phyloP scores from a whole-genome alignment of 176 grass and related monocot genomes.

The Hordeum marinum region DNA sequence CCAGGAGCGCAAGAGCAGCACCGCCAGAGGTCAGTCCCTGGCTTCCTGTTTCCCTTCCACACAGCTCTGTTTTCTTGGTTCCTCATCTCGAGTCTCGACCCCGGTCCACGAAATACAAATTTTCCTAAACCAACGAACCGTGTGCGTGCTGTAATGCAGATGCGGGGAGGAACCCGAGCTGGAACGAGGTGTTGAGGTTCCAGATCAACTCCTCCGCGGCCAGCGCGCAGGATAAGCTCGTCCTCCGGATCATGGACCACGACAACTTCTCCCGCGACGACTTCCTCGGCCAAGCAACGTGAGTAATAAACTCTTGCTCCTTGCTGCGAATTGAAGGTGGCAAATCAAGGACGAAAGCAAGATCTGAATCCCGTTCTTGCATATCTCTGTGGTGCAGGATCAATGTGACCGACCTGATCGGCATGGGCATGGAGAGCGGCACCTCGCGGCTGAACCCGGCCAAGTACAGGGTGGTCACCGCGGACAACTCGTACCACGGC shows the following conservation, averaged over 20 bases:
- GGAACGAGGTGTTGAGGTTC: slow-evolving; percentile 83
- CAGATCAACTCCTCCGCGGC: slow-evolving; percentile 44
- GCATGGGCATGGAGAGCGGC: slow-evolving; percentile 60
- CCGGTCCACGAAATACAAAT: no score
- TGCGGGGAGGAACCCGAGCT: slow-evolving; percentile 63
- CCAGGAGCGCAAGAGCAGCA: slow-evolving; percentile 78
- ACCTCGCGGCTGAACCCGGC: slow-evolving; percentile 28
- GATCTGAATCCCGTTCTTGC: neutral
- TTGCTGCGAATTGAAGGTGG: no score
- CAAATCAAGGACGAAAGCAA: neutral
- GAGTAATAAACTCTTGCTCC: neutral
- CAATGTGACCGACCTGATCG: slow-evolving; percentile 64
- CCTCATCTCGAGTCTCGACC: neutral
- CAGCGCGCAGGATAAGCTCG: slow-evolving; percentile 60
- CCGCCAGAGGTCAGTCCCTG: slow-evolving; percentile 39
- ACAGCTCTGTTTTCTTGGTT: neutral
- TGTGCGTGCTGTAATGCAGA: slow-evolving; percentile 8
- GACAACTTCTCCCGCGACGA: slow-evolving; percentile 72
- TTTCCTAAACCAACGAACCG: neutral
- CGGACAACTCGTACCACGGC: slow-evolving; percentile 54
- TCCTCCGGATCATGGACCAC: slow-evolving; percentile 67
- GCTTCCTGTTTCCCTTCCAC: neutral
- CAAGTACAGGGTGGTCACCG: slow-evolving; percentile 69
- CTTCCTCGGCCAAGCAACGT: slow-evolving; percentile 81
- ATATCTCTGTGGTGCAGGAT: slow-evolving; percentile 32